These are phyloP conservation scores for Scedosporium dehoogii DNA, from an alignment of 2,329 filamentous ascomycete species.

Conservation along the genomic window DNA sequence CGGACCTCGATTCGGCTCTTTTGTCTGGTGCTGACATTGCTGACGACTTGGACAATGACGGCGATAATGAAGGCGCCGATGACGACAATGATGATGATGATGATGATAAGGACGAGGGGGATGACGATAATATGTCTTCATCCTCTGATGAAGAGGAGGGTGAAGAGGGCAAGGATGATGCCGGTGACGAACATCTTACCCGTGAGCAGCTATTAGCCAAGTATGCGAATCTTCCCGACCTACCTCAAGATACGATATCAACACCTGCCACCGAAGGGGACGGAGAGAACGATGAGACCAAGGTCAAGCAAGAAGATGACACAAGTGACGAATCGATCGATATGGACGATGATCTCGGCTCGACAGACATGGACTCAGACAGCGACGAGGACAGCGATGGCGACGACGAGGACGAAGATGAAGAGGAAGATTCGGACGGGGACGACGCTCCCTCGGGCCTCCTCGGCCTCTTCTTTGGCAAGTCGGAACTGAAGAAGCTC, in stretches of 20 bases:
- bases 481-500: slow-evolving; percentile 45
- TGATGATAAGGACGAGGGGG: slow-evolving; percentile 27
- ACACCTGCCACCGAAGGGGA: slow-evolving; percentile 21
- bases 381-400: slow-evolving; percentile 30
- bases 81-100: slow-evolving; percentile 20
- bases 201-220: slow-evolving; percentile 60
- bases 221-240: slow-evolving; percentile 52
- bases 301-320: slow-evolving; percentile 14
- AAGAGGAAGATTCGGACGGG: slow-evolving; percentile 34
- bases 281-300: not conserved
- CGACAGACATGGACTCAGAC: slow-evolving; percentile 35
- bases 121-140: slow-evolving; percentile 44
- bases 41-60: not conserved
- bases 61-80: slow-evolving; percentile 16
- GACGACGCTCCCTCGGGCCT: slow-evolving; percentile 36
- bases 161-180: slow-evolving; percentile 43
- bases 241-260: not conserved
- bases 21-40: slow-evolving; percentile 18
- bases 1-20: slow-evolving; percentile 21
- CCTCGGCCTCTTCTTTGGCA: slow-evolving; percentile 48
- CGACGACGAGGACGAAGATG: slow-evolving; percentile 31
- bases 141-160: slow-evolving; percentile 54
- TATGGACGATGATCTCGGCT: slow-evolving; percentile 26
- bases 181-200: slow-evolving; percentile 55
- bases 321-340: slow-evolving; percentile 29